Evolutionary conservation across 2,329 filamentous ascomycete genomes (phyloP), one percentile per base, ranked within the genome.

Genomic region (Metarhizium album): DNA sequence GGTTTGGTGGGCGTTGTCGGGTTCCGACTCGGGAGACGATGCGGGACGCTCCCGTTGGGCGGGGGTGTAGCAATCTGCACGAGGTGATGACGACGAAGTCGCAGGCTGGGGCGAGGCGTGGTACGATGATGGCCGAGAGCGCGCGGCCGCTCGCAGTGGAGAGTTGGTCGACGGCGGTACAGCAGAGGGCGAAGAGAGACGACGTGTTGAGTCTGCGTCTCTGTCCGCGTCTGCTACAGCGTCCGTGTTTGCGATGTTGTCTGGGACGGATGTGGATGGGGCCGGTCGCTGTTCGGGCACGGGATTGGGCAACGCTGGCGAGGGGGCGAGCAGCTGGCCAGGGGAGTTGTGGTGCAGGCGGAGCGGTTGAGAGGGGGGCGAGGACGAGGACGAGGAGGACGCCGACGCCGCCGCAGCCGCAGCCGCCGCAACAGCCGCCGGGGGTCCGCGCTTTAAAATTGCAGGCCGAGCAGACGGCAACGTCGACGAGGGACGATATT

Each of bases 401-500:
- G n/a, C n/a, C n/a, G n/a, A n/a, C n/a, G n/a, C n/a, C n/a, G n/a
- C n/a, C n/a, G n/a, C n/a, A n/a, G n/a, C n/a, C n/a, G n/a, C n/a
- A n/a, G n/a, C n/a, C n/a, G n/a, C n/a, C n/a, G n/a, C n/a, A n/a
- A n/a, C n/a, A n/a, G n/a, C 52, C 55, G 59, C 52, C 54, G 59
- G 50, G 52, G 57, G 54, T 45, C 47, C 58, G 53, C 52, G 68
- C 51, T 65, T 66, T 50, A 73, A 65, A 64, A 79, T 75, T 56
- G 69, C 72, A 59, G 76, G 76, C 52, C 76, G 76, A 62, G 74
- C 78, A 22, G 75, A 70, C 27, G 77, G 76, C 56, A 79, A 64
- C 58, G 79, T 79, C 54, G 76, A 79, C 38, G 75, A 73, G 59
- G 71, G 78, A 62, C 79, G 72, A 60, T 62, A 74, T 56, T 75